These are phyloP conservation scores for Colletotrichum tropicale DNA, from an alignment of 2,329 filamentous ascomycete genomes.

Conservation along the genomic window DNA sequence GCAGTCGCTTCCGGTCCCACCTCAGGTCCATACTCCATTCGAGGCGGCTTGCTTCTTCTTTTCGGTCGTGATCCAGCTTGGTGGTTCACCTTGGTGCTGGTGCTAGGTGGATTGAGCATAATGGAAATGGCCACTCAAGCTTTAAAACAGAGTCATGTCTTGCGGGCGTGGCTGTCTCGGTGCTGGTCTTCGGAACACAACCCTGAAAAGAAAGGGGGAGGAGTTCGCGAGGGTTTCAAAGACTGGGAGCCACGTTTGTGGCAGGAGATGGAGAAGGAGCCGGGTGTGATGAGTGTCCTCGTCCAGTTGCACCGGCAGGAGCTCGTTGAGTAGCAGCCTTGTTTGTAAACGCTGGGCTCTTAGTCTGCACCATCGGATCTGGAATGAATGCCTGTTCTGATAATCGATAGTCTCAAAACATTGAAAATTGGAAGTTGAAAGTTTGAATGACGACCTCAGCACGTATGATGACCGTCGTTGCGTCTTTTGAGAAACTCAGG, in stretches of 20 bases:
- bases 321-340: neutral
- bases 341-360: neutral
- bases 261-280: slow-evolving; percentile 62
- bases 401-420: neutral
- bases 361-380: neutral
- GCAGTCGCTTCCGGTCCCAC: neutral
- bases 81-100: neutral
- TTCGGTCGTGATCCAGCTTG: neutral
- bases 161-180: neutral
- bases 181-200: slow-evolving; percentile 52
- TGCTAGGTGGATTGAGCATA: neutral
- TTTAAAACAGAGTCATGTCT: neutral
- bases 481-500: neutral
- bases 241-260: slow-evolving; percentile 60
- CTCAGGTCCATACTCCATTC: neutral
- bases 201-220: slow-evolving; percentile 37
- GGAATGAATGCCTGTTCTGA: neutral
- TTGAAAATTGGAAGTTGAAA: neutral
- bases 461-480: neutral
- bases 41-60: neutral
- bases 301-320: neutral
- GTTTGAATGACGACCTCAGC: neutral
- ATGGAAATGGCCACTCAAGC: neutral
- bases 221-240: slow-evolving; percentile 33
- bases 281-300: neutral